Evolutionary conservation across 2,329 filamentous ascomycete genomes (phyloP).

Genomic region (Alternaria dauci): DNA sequence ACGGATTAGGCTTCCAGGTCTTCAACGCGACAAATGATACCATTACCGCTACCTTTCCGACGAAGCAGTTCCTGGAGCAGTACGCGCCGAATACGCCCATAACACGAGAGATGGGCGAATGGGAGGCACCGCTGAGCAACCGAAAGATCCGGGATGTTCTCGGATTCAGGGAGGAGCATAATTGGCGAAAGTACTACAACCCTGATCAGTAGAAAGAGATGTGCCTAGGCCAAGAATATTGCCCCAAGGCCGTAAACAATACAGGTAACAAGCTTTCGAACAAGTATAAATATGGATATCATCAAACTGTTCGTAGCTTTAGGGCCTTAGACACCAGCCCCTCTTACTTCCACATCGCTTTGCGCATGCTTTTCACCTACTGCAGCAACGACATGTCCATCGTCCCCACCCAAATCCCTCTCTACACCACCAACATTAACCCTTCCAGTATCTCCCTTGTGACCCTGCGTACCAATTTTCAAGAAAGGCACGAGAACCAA

Average conservation of each 20-base stretch:
- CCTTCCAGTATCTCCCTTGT: conserved; percentile 42
- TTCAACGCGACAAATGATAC: conserved; percentile 72
- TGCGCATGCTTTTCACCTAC: not conserved
- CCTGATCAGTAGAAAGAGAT: conserved; percentile 22
- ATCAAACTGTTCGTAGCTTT: not conserved
- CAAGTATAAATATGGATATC: not conserved
- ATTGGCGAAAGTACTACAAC: conserved; percentile 63
- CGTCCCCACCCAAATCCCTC: conserved; percentile 6
- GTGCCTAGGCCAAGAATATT: no score
- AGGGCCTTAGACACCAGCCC: not conserved
- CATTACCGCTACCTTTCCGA: conserved; percentile 64
- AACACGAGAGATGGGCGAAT: conserved; percentile 64
- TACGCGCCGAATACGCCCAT: conserved; percentile 60
- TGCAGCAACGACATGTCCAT: conserved; percentile 9
- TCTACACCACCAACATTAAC: conserved; percentile 13
- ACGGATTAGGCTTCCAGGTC: conserved; percentile 67
- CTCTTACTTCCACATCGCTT: not conserved
- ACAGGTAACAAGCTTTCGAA: not conserved
- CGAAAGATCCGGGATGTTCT: conserved; percentile 66
- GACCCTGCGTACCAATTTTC: conserved; percentile 63
- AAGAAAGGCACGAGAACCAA: conserved; percentile 62
- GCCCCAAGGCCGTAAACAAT: not conserved
- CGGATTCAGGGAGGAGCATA: conserved; percentile 66
- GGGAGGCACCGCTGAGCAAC: conserved; percentile 69
- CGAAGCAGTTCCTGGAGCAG: conserved; percentile 61